A percentile compares a stretch with the other conserved stretches of the same genome.
Conservation (phyloP, 176 grass and related monocot species). For the Bothriochloa decipiens region DNA sequence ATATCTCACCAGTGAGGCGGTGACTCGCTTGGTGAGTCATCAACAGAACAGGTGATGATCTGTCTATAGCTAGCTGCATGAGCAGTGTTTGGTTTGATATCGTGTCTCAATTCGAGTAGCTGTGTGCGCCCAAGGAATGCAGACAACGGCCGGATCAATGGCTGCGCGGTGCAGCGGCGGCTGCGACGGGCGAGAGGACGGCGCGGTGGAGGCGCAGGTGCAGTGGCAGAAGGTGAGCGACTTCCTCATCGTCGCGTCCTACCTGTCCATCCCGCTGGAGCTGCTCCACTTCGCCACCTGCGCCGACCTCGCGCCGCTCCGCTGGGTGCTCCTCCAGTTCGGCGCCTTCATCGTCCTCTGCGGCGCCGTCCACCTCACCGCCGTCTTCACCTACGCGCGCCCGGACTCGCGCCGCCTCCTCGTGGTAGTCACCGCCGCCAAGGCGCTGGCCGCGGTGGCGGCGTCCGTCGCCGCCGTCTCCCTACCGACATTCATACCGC, state of each 20-base stretch:
- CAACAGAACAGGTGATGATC: no score
- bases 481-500: slow-evolving; percentile 64
- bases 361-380: slow-evolving; percentile 56
- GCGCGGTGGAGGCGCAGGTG: slow-evolving; percentile 20
- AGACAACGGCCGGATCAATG: not conserved
- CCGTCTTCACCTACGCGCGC: slow-evolving; percentile 53
- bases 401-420: slow-evolving; percentile 57
- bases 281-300: slow-evolving; percentile 18
- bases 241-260: slow-evolving; percentile 1
- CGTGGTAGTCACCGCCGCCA: slow-evolving; percentile 53
- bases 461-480: slow-evolving; percentile 59
- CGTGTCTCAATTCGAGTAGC: not conserved
- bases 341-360: slow-evolving; percentile 50
- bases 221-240: slow-evolving; percentile 31
- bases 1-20: no score
- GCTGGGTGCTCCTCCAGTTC: slow-evolving; percentile 18
- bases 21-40: not conserved
- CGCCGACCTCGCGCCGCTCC: slow-evolving; percentile 16
- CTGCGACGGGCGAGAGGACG: slow-evolving; percentile 12
- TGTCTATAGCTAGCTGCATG: not conserved
- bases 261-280: slow-evolving; percentile 15
- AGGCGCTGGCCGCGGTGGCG: slow-evolving; percentile 58
- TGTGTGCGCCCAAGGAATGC: not conserved
- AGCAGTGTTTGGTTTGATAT: not conserved
- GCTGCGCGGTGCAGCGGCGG: not conserved